Evolutionary conservation across 2,329 filamentous ascomycete species (phyloP).

Genomic region (Ophiocordyceps camponoti-leonardi): DNA sequence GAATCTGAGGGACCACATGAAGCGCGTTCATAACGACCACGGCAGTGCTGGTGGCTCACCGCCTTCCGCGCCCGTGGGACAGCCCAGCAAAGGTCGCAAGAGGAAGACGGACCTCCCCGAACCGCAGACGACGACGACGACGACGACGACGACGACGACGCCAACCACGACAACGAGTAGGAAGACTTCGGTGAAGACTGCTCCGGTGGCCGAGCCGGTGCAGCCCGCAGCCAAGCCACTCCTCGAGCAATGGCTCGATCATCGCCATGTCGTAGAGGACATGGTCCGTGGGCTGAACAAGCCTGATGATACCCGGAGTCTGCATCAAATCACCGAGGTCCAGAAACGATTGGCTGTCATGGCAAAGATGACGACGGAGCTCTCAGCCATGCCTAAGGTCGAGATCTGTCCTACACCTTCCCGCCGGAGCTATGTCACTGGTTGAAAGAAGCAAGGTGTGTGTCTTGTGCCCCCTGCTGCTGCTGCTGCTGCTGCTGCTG

Average conservation of each 20-base stretch:
- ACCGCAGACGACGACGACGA: constrained; percentile 4
- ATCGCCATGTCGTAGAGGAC: constrained; percentile 44
- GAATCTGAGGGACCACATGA: constrained; percentile 96
- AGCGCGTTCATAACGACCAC: constrained; percentile 65
- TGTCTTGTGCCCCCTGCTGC: background rate
- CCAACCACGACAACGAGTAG: constrained; percentile 19
- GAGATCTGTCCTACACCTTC: constrained; percentile 6
- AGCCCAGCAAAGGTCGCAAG: constrained; percentile 34
- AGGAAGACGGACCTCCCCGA: constrained; percentile 36
- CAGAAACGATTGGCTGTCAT: constrained; percentile 33
- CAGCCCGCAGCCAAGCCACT: constrained; percentile 20
- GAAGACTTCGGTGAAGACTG: constrained; percentile 29
- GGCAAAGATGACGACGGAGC: constrained; percentile 27
- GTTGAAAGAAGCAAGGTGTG: constrained; percentile 3
- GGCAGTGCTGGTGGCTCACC: constrained; percentile 25
- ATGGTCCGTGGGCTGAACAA: constrained; percentile 33
- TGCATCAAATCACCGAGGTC: constrained; percentile 34
- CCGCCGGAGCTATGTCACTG: constrained; percentile 10
- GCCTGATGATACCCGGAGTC: constrained; percentile 33
- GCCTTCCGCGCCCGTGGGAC: constrained; percentile 12
- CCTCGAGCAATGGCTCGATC: constrained; percentile 39
- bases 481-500: constrained; percentile 18
- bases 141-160: constrained; percentile 1
- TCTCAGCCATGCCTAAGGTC: constrained; percentile 9
- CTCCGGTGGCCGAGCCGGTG: constrained; percentile 15